Conservation (phyloP, 345 rosid species). For the Corchorus olitorius region DNA sequence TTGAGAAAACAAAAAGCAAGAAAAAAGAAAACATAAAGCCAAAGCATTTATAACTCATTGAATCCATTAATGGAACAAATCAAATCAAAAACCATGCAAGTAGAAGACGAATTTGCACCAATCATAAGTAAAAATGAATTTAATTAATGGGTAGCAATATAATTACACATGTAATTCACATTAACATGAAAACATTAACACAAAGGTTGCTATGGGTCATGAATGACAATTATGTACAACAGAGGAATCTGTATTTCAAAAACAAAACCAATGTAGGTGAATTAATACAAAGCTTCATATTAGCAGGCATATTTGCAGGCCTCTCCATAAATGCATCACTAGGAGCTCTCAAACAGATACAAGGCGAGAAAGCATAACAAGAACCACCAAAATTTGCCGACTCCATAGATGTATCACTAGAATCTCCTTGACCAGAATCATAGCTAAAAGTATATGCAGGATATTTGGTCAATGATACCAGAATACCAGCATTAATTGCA, state of each 20-base stretch:
- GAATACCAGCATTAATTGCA: conserved; percentile 31
- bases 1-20: neutral
- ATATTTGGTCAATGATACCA: conserved; percentile 33
- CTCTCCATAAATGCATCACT: conserved; percentile 27
- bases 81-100: conserved; percentile 6
- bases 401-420: conserved; percentile 35
- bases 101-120: conserved; percentile 7
- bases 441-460: conserved; percentile 32
- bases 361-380: conserved; percentile 30
- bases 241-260: conserved; percentile 34
- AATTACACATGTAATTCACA: conserved; percentile 29
- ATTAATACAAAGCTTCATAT: conserved; percentile 32
- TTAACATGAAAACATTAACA: conserved; percentile 42
- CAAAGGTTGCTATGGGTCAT: conserved; percentile 40
- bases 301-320: conserved; percentile 24
- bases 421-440: conserved; percentile 38
- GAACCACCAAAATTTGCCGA: conserved; percentile 35
- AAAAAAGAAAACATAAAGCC: neutral
- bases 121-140: conserved; percentile 18
- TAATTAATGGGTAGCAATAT: conserved; percentile 13
- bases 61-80: neutral
- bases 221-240: conserved; percentile 49
- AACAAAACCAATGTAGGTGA: conserved; percentile 31
- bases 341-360: conserved; percentile 33
- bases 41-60: neutral